phyloP scores from a whole-genome alignment of 805 yeast genomes.

The Kodamaea restingae region DNA sequence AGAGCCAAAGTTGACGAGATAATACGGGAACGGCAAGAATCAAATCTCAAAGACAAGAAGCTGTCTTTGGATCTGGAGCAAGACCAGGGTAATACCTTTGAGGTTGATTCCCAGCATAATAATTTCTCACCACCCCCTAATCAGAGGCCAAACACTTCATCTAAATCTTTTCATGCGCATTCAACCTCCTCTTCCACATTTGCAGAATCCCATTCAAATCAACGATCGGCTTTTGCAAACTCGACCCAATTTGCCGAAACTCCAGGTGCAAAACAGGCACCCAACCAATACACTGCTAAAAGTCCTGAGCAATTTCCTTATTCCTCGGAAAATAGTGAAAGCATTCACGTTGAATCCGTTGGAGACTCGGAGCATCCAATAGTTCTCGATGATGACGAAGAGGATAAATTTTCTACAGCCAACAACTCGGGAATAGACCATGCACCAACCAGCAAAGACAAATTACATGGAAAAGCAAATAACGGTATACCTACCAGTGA shows the following conservation, averaged over 20 bases:
- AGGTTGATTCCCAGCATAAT: too few species aligned
- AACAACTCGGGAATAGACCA: not conserved
- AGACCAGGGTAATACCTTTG: too few species aligned
- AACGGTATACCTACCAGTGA: too few species aligned
- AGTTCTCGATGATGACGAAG: not conserved
- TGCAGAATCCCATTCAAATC: not conserved
- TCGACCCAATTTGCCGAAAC: not conserved
- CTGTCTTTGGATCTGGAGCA: not conserved
- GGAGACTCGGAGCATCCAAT: constrained; percentile 1
- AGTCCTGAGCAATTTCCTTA: not conserved
- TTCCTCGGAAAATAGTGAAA: not conserved
- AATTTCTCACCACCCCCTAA: too few species aligned
- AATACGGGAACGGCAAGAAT: not conserved
- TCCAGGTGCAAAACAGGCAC: not conserved
- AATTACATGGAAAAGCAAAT: too few species aligned
- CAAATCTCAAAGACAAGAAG: not conserved
- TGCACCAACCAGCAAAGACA: too few species aligned
- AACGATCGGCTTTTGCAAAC: too few species aligned
- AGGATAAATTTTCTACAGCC: not conserved
- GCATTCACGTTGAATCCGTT: not conserved
- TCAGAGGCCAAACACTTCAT: too few species aligned
- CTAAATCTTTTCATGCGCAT: too few species aligned
- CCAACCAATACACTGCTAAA: too few species aligned
- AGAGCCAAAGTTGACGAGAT: constrained; percentile 6
- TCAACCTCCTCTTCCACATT: not conserved